These are phyloP conservation scores for Ophiostoma ips DNA, from an alignment of 2,329 filamentous ascomycete genomes.

Conservation along the genomic window DNA sequence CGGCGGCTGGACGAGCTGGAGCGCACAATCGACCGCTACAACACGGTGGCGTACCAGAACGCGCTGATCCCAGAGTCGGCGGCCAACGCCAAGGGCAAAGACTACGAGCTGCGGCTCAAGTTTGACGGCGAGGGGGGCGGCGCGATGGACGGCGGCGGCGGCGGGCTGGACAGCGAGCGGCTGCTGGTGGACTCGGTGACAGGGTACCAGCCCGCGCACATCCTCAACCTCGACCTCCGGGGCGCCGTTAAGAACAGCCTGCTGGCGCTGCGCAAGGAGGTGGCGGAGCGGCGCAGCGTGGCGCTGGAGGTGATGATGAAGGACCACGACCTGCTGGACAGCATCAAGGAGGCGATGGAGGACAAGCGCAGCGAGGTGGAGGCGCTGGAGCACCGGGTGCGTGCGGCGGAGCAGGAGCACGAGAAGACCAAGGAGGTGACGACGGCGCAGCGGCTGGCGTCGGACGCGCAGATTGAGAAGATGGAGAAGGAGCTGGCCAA, in stretches of 20 bases:
- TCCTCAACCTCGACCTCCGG: constrained; percentile 79
- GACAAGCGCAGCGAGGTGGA: constrained; percentile 91
- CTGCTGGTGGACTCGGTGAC: constrained; percentile 69
- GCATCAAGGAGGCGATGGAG: constrained; percentile 91
- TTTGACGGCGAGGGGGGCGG: constrained; percentile 46
- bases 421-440: constrained; percentile 83
- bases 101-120: constrained; percentile 77
- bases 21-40: constrained; percentile 77
- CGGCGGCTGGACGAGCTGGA: constrained; percentile 86
- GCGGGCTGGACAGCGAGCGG: constrained; percentile 48
- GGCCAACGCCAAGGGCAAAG: constrained; percentile 66
- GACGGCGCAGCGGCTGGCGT: constrained; percentile 72
- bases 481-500: constrained; percentile 97
- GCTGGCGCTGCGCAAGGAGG: constrained; percentile 66
- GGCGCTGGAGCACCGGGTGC: constrained; percentile 73
- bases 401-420: constrained; percentile 83
- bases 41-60: constrained; percentile 86
- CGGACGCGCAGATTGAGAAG: constrained; percentile 91
- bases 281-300: constrained; percentile 72
- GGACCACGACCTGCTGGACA: constrained; percentile 83
- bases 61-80: constrained; percentile 77
- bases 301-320: constrained; percentile 87
- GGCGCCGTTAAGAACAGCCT: constrained; percentile 71
- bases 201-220: constrained; percentile 79
- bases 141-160: neutral